Evolutionary conservation across 371 early-diverging fungal genomes (phyloP).

Genomic region (Mortierella sp.): DNA sequence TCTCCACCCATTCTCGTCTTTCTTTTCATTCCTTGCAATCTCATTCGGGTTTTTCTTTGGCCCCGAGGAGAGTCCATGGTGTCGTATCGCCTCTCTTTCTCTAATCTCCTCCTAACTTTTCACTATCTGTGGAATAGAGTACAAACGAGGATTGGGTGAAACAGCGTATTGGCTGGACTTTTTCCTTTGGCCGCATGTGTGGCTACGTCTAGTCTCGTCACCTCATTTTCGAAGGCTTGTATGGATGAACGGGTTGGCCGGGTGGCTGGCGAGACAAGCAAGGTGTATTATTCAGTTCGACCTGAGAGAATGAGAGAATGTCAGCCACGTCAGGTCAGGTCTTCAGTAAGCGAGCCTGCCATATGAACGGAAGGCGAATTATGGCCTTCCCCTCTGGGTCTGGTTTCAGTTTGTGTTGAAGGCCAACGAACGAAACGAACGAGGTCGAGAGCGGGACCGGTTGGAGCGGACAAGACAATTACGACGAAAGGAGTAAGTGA

Average conservation of each 20-base stretch:
- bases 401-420: not conserved
- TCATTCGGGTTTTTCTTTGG: not conserved
- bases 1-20: not conserved
- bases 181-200: not conserved
- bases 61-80: slow-evolving; percentile 1
- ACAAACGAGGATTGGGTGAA: not conserved
- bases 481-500: no score
- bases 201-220: not conserved
- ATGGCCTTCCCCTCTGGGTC: not conserved
- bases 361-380: not conserved
- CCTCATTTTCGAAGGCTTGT: not conserved
- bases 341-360: not conserved
- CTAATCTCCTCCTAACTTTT: not conserved
- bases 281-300: not conserved
- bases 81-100: not conserved
- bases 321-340: not conserved
- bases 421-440: not conserved
- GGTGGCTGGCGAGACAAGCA: not conserved
- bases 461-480: not conserved
- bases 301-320: not conserved
- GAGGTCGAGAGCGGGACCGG: not conserved
- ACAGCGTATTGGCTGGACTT: not conserved
- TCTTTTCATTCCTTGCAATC: not conserved
- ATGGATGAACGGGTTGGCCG: not conserved
- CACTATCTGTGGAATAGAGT: not conserved